These are phyloP conservation scores for Sherardia arvensis DNA, from an alignment of 257 asterid genomes.

Conservation along the genomic window DNA sequence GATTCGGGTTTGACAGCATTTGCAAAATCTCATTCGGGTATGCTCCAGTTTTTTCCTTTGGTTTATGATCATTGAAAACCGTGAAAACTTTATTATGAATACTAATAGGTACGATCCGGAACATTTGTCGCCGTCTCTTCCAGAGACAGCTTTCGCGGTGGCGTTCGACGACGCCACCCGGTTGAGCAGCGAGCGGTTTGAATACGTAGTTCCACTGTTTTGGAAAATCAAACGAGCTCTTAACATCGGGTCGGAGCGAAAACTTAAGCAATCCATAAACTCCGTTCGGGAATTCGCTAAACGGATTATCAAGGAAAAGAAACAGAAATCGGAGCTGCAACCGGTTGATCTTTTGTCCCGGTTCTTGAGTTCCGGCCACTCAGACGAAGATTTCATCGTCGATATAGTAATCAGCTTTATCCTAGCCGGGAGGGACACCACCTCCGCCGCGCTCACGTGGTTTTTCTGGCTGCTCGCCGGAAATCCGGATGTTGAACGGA, in stretches of 20 bases:
- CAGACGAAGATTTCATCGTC: too few relatives aligned
- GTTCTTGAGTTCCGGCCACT: conserved; percentile 38
- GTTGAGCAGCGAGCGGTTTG: conserved; percentile 28
- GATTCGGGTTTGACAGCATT: conserved; percentile 59
- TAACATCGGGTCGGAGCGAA: conserved; percentile 42
- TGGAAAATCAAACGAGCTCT: conserved; percentile 50
- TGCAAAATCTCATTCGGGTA: conserved; percentile 56
- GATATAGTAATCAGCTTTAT: conserved; percentile 58
- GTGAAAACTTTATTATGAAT: too few relatives aligned
- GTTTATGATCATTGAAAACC: too few relatives aligned
- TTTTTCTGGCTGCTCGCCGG: conserved; percentile 44
- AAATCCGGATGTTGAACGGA: conserved; percentile 24
- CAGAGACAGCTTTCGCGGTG: conserved; percentile 32
- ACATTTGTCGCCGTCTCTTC: conserved; percentile 32
- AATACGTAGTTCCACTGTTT: conserved; percentile 15
- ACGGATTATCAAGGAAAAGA: conserved; percentile 28
- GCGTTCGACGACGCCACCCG: too few relatives aligned
- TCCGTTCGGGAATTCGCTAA: conserved; percentile 39
- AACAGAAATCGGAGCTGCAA: conserved; percentile 14
- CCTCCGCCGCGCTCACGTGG: conserved; percentile 61
- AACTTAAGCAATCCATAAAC: conserved; percentile 9
- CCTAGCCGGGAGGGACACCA: conserved; percentile 59
- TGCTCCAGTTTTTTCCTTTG: too few relatives aligned
- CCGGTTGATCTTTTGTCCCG: conserved; percentile 46
- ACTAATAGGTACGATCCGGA: conserved; percentile 64